Evolutionary conservation across 495 filamentous ascomycete species (phyloP).

Genomic region (Penicillium coffeae): DNA sequence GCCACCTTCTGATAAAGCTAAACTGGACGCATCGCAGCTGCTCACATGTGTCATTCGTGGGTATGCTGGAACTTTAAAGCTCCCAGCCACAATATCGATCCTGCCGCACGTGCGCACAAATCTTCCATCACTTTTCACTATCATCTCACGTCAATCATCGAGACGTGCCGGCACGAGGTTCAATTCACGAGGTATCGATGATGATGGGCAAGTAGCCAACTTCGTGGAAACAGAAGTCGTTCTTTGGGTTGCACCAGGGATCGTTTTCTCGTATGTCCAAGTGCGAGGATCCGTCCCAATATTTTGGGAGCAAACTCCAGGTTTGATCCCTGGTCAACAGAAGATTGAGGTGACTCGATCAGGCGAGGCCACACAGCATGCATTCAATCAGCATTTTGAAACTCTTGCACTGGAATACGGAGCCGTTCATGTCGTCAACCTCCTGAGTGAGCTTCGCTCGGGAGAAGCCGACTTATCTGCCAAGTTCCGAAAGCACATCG

Average conservation of each 20-base stretch:
- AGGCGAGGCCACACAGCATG: conserved; percentile 85
- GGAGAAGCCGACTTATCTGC: conserved; percentile 77
- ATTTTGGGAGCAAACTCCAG: conserved; percentile 93
- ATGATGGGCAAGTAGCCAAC: conserved; percentile 95
- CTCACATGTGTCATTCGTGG: conserved; percentile 92
- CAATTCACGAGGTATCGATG: conserved; percentile 93
- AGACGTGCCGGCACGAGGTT: conserved; percentile 90
- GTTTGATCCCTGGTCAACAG: conserved; percentile 86
- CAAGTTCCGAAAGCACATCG: conserved; percentile 73
- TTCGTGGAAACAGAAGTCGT: conserved; percentile 71
- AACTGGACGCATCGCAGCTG: conserved; percentile 79
- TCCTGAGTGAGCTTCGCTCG: conserved; percentile 81
- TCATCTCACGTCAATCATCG: conserved; percentile 91
- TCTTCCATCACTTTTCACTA: conserved; percentile 75
- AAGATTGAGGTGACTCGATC: conserved; percentile 91
- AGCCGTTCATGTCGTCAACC: conserved; percentile 83
- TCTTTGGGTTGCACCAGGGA: conserved; percentile 64
- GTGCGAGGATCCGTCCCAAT: conserved; percentile 88
- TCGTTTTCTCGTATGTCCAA: conserved; percentile 92
- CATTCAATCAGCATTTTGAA: conserved; percentile 93
- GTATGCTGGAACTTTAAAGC: conserved; percentile 77
- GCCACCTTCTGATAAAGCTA: conserved; percentile 62
- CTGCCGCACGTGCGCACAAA: conserved; percentile 50
- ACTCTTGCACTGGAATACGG: conserved; percentile 79
- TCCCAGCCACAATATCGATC: conserved; percentile 63